Base-by-base conservation (phyloP, 2,329 filamentous ascomycete genomes). In the Epichloe typhina region DNA sequence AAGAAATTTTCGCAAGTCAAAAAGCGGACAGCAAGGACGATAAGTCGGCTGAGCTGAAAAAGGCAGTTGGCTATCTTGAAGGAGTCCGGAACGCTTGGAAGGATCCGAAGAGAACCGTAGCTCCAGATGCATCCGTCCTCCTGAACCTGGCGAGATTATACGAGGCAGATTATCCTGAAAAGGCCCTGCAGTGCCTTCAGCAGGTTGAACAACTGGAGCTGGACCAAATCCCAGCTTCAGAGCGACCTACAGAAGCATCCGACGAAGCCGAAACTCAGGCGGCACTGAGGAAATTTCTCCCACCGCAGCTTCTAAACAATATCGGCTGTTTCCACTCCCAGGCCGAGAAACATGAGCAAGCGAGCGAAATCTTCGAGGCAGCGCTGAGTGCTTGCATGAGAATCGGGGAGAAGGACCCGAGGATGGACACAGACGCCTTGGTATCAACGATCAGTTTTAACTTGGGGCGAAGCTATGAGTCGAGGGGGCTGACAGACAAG, bases 361-460 rank as follows among this genome's bases (percentile, higher is more conserved):
- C 93, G 21, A 84, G 87, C 57, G 84, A 91, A 47, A 78, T 94
- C 69, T 98, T 97, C 64, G 88, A 98, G 65, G 83, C 86, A n/a
- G 93, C 90, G 0, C 71, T 98, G 50, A 85, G 84, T 55, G 88
- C 91, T 15, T 96, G 90, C 62, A 82, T 94, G 59, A 85, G 86
- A 59, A 83, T 88, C 54, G 81, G 82, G 45, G 83, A 88, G 59
- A 84, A 81, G 59, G 84, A 89, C 41, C 78, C 84, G 49, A 79
- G 80, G 1, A 77, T 84, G 54, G 93, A 97, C 63, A 90, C 84
- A 0, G 93, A 98, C 67, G 88, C 89, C 13, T 75, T 98, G 4
- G 84, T 97, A 26, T 95, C 91, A 0, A 95, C 90, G 3, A 95
- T 98, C 64, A 95, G 88, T 64, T 98, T 93, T 75, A 98, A 97